These are phyloP conservation scores for Aspergillus kassunensis DNA, from an alignment of 495 filamentous ascomycete genomes.

Conservation along the genomic window DNA sequence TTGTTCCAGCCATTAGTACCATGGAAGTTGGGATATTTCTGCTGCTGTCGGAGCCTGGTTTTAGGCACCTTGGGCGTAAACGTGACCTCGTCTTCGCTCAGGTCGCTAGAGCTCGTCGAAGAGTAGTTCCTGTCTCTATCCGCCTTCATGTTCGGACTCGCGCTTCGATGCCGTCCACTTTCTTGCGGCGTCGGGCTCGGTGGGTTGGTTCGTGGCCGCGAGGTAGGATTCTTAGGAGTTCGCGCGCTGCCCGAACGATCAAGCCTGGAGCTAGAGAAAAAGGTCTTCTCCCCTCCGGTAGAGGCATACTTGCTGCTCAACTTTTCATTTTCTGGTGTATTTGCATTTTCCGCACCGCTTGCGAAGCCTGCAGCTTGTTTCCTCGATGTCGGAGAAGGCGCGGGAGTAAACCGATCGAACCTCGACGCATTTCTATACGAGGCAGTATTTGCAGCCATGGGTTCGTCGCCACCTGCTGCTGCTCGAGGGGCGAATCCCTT, in stretches of 20 bases:
- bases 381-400: conserved; percentile 38
- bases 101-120: conserved; percentile 39
- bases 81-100: conserved; percentile 23
- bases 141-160: conserved; percentile 33
- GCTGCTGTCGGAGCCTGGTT: conserved; percentile 35
- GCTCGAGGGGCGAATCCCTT: conserved; percentile 52
- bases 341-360: conserved; percentile 16
- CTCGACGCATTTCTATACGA: conserved; percentile 44
- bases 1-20: conserved; percentile 18
- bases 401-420: conserved; percentile 37
- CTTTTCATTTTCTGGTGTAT: conserved; percentile 42
- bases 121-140: conserved; percentile 23
- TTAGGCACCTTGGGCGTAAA: conserved; percentile 44
- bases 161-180: conserved; percentile 34
- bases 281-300: conserved; percentile 65
- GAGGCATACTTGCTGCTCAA: conserved; percentile 66
- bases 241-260: conserved; percentile 44
- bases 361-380: conserved; percentile 28
- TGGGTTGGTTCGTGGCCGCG: conserved; percentile 32
- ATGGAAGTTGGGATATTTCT: conserved; percentile 34
- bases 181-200: conserved; percentile 29
- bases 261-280: conserved; percentile 43
- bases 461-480: conserved; percentile 53
- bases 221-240: conserved; percentile 31
- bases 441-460: conserved; percentile 49